These are phyloP conservation scores for Coemansia sp. DNA, from an alignment of 192 early-diverging fungal genomes.

Conservation along the genomic window DNA sequence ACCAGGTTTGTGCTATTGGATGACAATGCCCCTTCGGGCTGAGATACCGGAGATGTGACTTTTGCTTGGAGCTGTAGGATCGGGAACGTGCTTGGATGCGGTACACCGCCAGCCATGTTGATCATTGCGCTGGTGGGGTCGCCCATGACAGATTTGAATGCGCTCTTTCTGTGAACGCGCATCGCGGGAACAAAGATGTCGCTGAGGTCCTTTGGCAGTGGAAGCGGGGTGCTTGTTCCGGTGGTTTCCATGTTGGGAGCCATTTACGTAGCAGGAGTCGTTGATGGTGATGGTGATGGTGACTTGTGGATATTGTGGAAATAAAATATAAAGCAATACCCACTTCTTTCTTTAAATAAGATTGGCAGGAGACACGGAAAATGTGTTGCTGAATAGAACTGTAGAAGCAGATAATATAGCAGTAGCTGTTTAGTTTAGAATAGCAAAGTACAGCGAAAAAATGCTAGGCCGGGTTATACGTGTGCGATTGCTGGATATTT, in stretches of 20 bases:
- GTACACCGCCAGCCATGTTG: constrained; percentile 70
- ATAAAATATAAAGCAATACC: no score
- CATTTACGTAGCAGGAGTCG: constrained; percentile 4
- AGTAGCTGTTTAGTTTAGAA: neutral
- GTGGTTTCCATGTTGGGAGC: constrained; percentile 11
- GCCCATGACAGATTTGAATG: constrained; percentile 53
- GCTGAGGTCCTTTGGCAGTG: constrained; percentile 41
- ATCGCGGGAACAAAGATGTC: constrained; percentile 37
- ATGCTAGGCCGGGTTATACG: neutral
- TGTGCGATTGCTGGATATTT: neutral
- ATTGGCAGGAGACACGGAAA: neutral
- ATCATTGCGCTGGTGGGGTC: constrained; percentile 56
- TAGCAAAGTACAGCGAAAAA: neutral
- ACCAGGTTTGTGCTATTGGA: constrained; percentile 24
- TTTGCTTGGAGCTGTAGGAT: constrained; percentile 58
- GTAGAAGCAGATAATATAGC: neutral
- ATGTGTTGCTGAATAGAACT: neutral
- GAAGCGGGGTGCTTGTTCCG: constrained; percentile 1
- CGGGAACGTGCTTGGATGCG: constrained; percentile 64
- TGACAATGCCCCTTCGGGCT: neutral
- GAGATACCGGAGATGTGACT: constrained; percentile 31
- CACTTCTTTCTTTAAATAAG: neutral
- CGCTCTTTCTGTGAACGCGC: constrained; percentile 43
- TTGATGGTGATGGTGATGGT: no score
- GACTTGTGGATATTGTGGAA: no score